phyloP scores from a whole-genome alignment of 164 flowering plant genomes.

The Kalanchoe fedtschenkoi region DNA sequence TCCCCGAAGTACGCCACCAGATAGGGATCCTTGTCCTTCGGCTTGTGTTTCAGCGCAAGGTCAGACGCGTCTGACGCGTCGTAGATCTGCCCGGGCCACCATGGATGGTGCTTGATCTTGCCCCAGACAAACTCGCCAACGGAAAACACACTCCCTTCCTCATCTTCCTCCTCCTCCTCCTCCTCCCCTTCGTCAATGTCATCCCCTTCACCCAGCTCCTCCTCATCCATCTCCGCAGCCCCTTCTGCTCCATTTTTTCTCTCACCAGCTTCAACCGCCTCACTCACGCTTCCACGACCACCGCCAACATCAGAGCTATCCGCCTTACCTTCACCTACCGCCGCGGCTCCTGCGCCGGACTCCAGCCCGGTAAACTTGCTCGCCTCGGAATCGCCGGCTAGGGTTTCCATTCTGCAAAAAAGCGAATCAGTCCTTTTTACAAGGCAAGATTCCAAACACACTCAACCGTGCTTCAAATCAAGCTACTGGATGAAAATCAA shows the following conservation, averaged over 20 bases:
- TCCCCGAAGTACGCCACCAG: constrained; percentile 73
- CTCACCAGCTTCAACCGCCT: constrained; percentile 5
- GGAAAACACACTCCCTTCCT: constrained; percentile 20
- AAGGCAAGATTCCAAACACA: background rate
- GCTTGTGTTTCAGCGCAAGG: constrained; percentile 30
- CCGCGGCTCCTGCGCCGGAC: background rate
- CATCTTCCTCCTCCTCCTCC: constrained; percentile 14
- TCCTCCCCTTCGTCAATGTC: too few species aligned
- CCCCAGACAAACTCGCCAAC: constrained; percentile 90
- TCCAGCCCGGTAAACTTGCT: constrained; percentile 3
- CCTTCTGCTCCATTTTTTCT: background rate
- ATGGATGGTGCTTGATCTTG: constrained; percentile 56
- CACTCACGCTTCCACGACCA: background rate
- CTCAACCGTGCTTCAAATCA: background rate
- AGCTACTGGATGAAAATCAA: too few species aligned
- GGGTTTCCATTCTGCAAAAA: constrained; percentile 1
- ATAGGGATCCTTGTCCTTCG: constrained; percentile 22
- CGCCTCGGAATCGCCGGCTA: background rate
- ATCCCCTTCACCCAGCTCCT: constrained; percentile 11
- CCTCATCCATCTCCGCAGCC: constrained; percentile 14
- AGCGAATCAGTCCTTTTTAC: background rate
- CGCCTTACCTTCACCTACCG: constrained; percentile 4
- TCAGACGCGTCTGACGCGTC: constrained; percentile 56
- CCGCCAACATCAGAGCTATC: background rate
- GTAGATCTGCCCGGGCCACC: constrained; percentile 88